A percentile compares a stretch with the other conserved stretches of the same genome.
These are phyloP conservation scores for Acorus calamus DNA, from an alignment of 106 monocot species.

Conservation along the genomic window DNA sequence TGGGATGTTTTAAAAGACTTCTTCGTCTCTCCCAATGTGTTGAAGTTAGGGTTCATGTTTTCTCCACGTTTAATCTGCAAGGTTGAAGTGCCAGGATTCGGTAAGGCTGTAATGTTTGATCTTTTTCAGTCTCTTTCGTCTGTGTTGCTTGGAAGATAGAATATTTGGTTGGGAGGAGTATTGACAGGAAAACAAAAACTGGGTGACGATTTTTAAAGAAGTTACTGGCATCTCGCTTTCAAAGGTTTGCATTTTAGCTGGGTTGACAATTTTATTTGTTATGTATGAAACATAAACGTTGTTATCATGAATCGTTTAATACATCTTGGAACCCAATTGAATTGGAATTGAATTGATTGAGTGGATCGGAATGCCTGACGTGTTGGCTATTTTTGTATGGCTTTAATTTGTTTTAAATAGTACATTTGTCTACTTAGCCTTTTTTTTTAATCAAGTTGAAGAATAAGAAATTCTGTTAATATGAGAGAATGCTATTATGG, in stretches of 20 bases:
- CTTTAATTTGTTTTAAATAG: too few relatives aligned
- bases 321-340: too few relatives aligned
- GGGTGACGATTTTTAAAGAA: conserved; percentile 75
- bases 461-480: too few relatives aligned
- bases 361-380: too few relatives aligned
- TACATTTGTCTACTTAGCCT: too few relatives aligned
- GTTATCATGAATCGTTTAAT: too few relatives aligned
- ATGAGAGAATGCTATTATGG: too few relatives aligned
- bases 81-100: conserved; percentile 16
- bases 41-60: conserved; percentile 89
- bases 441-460: too few relatives aligned
- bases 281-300: too few relatives aligned
- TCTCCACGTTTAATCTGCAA: conserved; percentile 54
- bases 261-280: neutral
- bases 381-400: too few relatives aligned
- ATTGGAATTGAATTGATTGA: too few relatives aligned
- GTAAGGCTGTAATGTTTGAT: conserved; percentile 7
- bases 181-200: too few relatives aligned
- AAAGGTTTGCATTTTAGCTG: conserved; percentile 42
- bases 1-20: conserved; percentile 54
- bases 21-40: conserved; percentile 43
- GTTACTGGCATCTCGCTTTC: conserved; percentile 65
- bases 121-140: neutral
- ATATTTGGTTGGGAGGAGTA: neutral
- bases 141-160: neutral